Evolutionary conservation across 805 yeast genomes (phyloP), one percentile per base, ranked within the genome.

Genomic region (Cyberlindnera subsufficiens): DNA sequence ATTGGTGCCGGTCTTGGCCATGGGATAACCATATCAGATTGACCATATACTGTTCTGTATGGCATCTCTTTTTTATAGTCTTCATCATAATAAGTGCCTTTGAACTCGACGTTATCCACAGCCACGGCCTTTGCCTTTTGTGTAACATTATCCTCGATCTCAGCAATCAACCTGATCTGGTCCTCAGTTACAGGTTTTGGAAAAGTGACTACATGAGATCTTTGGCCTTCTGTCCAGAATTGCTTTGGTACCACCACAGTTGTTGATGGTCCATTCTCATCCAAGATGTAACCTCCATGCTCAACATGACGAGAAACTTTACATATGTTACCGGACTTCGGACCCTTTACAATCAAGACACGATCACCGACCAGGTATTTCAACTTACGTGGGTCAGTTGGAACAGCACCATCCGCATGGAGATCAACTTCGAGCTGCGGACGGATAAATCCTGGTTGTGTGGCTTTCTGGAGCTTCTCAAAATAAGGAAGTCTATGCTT

Each of bases 1-100:
- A 63, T 50, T 18, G 61, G 60, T 30, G 71, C 78, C 2, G 93
- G 90, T 53, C 77, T 74, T 32, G 96, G 96, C 95, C 96, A 91
- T 42, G 97, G 97, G 39, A 90, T 80, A 19, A 80, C 76, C 41
- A 87, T 67, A 40, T 78, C 74, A 34, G 75, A 77, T 53, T 83
- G 81, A 52, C 85, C 80, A 49, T 75, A 75, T 20, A 90, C 87
- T 52, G 78, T 77, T 63, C 98, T 78, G 45, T 77, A 77, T 27
- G 95, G 95, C 68, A 87, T 65, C 72, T 82, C 75, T 55, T 71
- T 71, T 59, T 81, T 82, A 63, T 82, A 80, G 51, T 82, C 77
- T 36, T 76, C 77, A 58, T 89, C 96, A 61, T 75, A 91, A 58
- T 84, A 82, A 39, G 69, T 65, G 18, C 86, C 95, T 40, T 74